Evolutionary conservation across 2,329 filamentous ascomycete species (phyloP).

Genomic region (Fusarium redolens): DNA sequence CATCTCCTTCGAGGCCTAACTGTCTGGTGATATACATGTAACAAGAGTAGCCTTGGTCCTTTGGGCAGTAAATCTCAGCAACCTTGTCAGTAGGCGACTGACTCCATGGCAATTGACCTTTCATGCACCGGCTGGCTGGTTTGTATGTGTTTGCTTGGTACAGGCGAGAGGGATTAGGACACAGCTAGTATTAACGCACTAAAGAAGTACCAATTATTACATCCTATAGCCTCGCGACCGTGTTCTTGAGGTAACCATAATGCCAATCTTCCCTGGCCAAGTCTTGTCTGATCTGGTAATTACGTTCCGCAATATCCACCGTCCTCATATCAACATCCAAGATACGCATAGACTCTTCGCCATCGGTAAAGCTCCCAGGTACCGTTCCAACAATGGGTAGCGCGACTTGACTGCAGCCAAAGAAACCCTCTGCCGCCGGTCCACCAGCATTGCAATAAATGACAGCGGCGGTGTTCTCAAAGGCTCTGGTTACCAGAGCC

Average conservation of each 20-base stretch:
- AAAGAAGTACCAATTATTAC: not conserved
- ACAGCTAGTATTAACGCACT: not conserved
- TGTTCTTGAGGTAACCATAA: conserved; percentile 55
- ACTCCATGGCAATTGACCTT: not conserved
- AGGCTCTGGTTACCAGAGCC: conserved; percentile 71
- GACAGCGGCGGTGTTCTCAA: conserved; percentile 79
- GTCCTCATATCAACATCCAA: conserved; percentile 74
- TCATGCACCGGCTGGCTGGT: fast-evolving
- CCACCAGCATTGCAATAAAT: conserved; percentile 78
- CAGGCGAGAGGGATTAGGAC: not conserved
- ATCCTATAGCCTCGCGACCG: conserved; percentile 2
- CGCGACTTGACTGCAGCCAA: conserved; percentile 69
- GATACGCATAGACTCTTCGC: conserved; percentile 70
- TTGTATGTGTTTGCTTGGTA: not conserved
- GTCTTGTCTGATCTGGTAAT: conserved; percentile 71
- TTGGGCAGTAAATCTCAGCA: not conserved
- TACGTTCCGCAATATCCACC: conserved; percentile 75
- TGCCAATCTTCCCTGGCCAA: conserved; percentile 71
- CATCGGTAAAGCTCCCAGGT: conserved; percentile 63
- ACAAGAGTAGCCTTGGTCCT: not conserved
- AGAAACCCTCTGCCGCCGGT: conserved; percentile 30
- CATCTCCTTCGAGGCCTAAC: not conserved
- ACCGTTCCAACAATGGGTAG: conserved; percentile 74
- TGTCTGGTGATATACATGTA: not conserved
- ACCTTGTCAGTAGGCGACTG: too few relatives aligned